Evolutionary conservation across 2,329 filamentous ascomycete genomes (phyloP), one percentile per base, ranked within the genome.

Genomic region (Neonectria faginata): DNA sequence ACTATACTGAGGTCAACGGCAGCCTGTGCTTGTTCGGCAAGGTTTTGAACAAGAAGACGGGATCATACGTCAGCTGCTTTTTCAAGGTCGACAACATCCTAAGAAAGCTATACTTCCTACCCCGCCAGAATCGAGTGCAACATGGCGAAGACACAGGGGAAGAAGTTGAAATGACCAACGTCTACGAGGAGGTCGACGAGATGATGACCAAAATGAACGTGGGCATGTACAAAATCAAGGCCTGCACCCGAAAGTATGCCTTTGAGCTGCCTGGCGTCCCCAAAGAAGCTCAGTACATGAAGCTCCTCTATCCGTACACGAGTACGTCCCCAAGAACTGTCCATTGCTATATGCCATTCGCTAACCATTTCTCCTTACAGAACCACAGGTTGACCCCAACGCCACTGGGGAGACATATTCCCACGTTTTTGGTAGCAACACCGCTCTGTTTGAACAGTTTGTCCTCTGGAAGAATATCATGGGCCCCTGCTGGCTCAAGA

Each of bases 381-480:
- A 95, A 77, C 88, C 90, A 47, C 84, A 86, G 18, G 79, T 99
- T 39, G 86, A 93, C n/a, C 83, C 87, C 57, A 90, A 91, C 66
- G 88, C 48, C 27, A 27, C 84, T 44, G 96, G 96, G 29, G 90
- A 97, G 77, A 98, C 96, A 0, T 99, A 95, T 76, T 97, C 95
- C 1, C 92, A 93, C 69, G 91, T 97, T 25, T 99, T 99, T 71
- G 96, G 97, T 29, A 91, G 92, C 61, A 97, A 96, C 78, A 99
- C 96, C 0, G 89, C 93, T 1, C 85, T 99, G 0, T 99, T 99
- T 73, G 96, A 99, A 79, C 96, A 99, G 73, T 99, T 99, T 76
- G 96, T 99, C 20, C 85, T 99, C 5, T 97, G 94, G 92, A 98
- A 97, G 82, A 97, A 97, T 76, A 92, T 99, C 72, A 99, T 97